These are phyloP conservation scores for Suillus occidentalis DNA, from an alignment of 768 basidiomycete genomes.

Conservation along the genomic window DNA sequence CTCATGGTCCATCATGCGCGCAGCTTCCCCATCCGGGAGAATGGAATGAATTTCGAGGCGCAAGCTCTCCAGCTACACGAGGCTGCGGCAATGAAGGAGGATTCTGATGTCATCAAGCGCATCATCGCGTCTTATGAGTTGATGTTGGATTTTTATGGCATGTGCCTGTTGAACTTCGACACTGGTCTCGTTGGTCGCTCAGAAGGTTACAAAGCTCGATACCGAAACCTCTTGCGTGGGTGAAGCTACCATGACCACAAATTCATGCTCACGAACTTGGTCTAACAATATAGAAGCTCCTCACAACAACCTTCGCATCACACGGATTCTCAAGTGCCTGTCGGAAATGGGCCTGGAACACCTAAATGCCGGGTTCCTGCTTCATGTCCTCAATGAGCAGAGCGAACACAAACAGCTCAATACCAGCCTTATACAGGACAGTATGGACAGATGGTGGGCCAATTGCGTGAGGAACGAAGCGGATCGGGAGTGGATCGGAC, in stretches of 20 bases:
- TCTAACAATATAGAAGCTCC: slow-evolving; percentile 45
- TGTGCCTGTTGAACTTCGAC: slow-evolving; percentile 56
- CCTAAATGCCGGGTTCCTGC: slow-evolving; percentile 63
- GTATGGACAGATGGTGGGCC: slow-evolving; percentile 81
- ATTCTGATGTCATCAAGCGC: slow-evolving; percentile 47
- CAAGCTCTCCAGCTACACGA: slow-evolving; percentile 71
- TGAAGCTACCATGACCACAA: slow-evolving; percentile 13
- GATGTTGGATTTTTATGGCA: slow-evolving; percentile 83
- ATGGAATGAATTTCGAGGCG: slow-evolving; percentile 68
- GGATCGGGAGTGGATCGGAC: slow-evolving; percentile 56
- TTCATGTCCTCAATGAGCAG: slow-evolving; percentile 70
- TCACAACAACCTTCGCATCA: slow-evolving; percentile 79
- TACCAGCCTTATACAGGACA: slow-evolving; percentile 45
- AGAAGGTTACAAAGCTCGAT: slow-evolving; percentile 52
- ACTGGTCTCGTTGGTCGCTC: slow-evolving; percentile 61
- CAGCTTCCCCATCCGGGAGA: slow-evolving; percentile 74
- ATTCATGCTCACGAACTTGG: slow-evolving; percentile 1
- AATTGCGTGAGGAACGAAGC: slow-evolving; percentile 66
- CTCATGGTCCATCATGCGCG: neutral
- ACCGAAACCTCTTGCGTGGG: slow-evolving; percentile 68
- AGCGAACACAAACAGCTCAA: slow-evolving; percentile 56
- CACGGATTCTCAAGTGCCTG: slow-evolving; percentile 73
- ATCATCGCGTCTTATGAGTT: slow-evolving; percentile 62
- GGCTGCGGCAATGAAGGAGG: slow-evolving; percentile 52
- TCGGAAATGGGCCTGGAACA: slow-evolving; percentile 69